Base-by-base conservation (phyloP, 371 early-diverging fungal species). In the Mortierella sp. region DNA sequence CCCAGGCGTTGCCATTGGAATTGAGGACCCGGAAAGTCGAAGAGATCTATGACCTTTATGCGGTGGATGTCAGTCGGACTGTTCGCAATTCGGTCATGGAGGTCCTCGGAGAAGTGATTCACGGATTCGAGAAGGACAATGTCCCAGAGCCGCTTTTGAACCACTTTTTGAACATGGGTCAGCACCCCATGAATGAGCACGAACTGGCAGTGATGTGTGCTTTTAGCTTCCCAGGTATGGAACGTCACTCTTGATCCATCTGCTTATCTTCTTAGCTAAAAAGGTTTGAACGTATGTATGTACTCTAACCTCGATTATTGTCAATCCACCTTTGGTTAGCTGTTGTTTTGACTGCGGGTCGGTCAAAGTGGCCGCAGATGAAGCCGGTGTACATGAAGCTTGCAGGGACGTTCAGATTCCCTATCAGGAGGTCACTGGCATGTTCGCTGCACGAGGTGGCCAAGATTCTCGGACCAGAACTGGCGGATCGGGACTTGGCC, bases 381-480 rank as follows among this genome's bases (percentile, higher is more conserved):
- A 76, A 76, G 68, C 77, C 77, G 9, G 77, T 76, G 9, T 76
- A 76, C 50, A 76, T 76, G 77, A 50, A 58, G 11, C 71, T 76
- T 34, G 77, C 77, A 16, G 77, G 77, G 50, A 71, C 77, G 22
- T 76, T 71, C 63, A n/a, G 77, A 40, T 70, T 67, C n/a, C 77
- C 77, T 22, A 76, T 76, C 40, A 84, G 91, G 13, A 86, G 89
- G 45, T 88, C 90, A 0, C 86, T 91, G 68, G 91, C 91, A 6
- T 88, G 89, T 71, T 91, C 91, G 3, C 66, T 91, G 45, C 91
- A 91, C 68, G 91, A 89, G 53, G 86, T 91, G 71, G 90, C 91
- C 0, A 85, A 87, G 16, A 88, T 89, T 41, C 87, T 91, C 53
- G 91, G 91, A 4, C 88, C 91, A 13, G 90, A 91, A 63, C 78